phyloP scores from a whole-genome alignment of 2,329 filamentous ascomycete species.

The Fusarium pseudograminearum region DNA sequence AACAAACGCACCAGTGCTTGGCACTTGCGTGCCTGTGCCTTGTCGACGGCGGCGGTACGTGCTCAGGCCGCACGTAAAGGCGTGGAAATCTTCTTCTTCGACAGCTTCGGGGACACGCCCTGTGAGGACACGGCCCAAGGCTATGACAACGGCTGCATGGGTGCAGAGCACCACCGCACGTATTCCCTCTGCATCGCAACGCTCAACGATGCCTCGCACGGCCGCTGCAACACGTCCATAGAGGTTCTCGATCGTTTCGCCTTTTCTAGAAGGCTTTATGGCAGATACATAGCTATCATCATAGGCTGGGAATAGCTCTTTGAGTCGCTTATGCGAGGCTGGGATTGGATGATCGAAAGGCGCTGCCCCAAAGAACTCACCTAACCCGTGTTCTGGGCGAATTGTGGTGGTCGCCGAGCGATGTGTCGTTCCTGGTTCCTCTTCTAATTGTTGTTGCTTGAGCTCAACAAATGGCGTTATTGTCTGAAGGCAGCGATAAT shows the following conservation, averaged over 20 bases:
- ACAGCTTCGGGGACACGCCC: slow-evolving; percentile 79
- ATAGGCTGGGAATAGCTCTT: slow-evolving; percentile 74
- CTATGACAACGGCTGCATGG: slow-evolving; percentile 91
- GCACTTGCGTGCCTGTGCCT: slow-evolving; percentile 19
- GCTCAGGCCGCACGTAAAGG: slow-evolving; percentile 85
- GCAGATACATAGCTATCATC: slow-evolving; percentile 69
- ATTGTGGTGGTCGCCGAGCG: slow-evolving; percentile 55
- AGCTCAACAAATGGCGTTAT: slow-evolving; percentile 75
- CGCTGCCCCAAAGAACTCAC: slow-evolving; percentile 93
- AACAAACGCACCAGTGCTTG: slow-evolving; percentile 33
- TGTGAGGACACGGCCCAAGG: slow-evolving; percentile 84
- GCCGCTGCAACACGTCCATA: slow-evolving; percentile 82
- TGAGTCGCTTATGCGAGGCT: slow-evolving; percentile 72
- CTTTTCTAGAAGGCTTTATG: slow-evolving; percentile 75
- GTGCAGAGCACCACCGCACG: slow-evolving; percentile 83
- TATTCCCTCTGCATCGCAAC: slow-evolving; percentile 77
- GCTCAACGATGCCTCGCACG: slow-evolving; percentile 75
- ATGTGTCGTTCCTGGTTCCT: not conserved
- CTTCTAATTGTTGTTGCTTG: slow-evolving; percentile 44
- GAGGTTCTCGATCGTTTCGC: slow-evolving; percentile 83
- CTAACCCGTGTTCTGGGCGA: slow-evolving; percentile 69
- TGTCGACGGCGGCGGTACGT: slow-evolving; percentile 64
- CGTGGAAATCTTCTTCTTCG: slow-evolving; percentile 82
- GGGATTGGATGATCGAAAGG: slow-evolving; percentile 87
- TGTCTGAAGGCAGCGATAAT: slow-evolving; percentile 89